A percentile compares a stretch with the other conserved stretches of the same genome.
These are phyloP conservation scores for Phytophthora citricola DNA, from an alignment of 352 stramenopile species.

Conservation along the genomic window DNA sequence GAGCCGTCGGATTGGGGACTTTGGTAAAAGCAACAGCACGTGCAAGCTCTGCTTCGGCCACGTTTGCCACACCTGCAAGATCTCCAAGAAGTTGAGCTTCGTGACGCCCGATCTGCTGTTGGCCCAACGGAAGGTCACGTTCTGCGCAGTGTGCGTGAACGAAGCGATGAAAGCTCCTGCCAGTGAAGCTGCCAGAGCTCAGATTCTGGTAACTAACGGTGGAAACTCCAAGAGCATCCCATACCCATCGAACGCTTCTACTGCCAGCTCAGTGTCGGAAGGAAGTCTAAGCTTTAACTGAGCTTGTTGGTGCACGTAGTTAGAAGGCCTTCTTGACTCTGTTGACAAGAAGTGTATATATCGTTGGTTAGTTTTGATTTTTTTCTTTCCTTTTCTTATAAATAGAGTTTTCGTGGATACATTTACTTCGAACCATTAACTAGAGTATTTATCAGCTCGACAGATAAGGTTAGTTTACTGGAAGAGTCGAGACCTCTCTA, in stretches of 20 bases:
- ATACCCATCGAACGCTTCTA: conserved; percentile 28
- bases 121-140: conserved; percentile 43
- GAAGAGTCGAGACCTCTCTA: no score
- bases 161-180: conserved; percentile 35
- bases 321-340: not conserved
- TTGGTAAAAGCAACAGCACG: conserved; percentile 39
- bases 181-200: conserved; percentile 28
- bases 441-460: no score
- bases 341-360: not conserved
- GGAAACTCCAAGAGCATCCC: conserved; percentile 19
- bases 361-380: not conserved
- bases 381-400: not conserved
- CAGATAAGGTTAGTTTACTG: no score
- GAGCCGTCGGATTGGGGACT: conserved; percentile 29
- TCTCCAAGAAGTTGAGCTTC: conserved; percentile 46
- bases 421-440: no score
- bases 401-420: not conserved
- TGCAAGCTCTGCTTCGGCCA: conserved; percentile 45
- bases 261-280: conserved; percentile 33
- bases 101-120: conserved; percentile 41
- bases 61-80: conserved; percentile 44
- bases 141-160: conserved; percentile 43
- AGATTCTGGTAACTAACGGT: conserved; percentile 19
- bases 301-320: not conserved
- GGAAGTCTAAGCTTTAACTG: conserved; percentile 13